Conservation (phyloP, 1,139 yeast genomes). For the Yamadazyma sp. region DNA sequence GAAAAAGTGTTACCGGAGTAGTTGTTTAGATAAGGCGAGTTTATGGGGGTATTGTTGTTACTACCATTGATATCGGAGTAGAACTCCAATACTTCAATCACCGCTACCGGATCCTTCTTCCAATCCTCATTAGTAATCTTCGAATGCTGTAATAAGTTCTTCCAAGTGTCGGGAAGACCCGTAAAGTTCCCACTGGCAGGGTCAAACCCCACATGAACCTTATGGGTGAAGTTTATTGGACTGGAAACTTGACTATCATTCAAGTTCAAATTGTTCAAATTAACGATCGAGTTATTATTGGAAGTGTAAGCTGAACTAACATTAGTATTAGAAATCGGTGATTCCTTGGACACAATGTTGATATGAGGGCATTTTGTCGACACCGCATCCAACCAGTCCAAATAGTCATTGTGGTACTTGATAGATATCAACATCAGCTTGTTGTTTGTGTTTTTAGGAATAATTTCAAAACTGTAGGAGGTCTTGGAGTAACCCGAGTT, state of each 20-base stretch:
- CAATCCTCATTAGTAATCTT: slow-evolving; percentile 81
- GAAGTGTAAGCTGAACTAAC: neutral
- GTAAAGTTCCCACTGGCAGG: slow-evolving; percentile 72
- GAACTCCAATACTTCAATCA: slow-evolving; percentile 89
- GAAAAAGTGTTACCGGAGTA: slow-evolving; percentile 10
- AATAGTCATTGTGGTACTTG: slow-evolving; percentile 75
- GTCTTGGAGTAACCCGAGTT: slow-evolving; percentile 55
- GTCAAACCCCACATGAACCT: slow-evolving; percentile 61
- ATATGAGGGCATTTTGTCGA: slow-evolving; percentile 79
- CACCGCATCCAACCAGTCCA: slow-evolving; percentile 91
- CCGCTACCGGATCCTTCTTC: slow-evolving; percentile 82
- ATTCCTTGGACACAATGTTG: slow-evolving; percentile 18
- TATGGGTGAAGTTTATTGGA: slow-evolving; percentile 78
- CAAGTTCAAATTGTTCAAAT: slow-evolving; percentile 5
- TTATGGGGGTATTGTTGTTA: slow-evolving; percentile 30
- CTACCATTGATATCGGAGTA: slow-evolving; percentile 52
- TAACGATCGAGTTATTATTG: slow-evolving; percentile 1
- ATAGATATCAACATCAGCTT: slow-evolving; percentile 75
- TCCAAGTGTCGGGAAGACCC: slow-evolving; percentile 81
- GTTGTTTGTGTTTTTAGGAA: slow-evolving; percentile 51
- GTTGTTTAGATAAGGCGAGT: slow-evolving; percentile 19
- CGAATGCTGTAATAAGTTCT: slow-evolving; percentile 68
- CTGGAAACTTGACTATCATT: slow-evolving; percentile 55
- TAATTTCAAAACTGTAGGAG: slow-evolving; percentile 73
- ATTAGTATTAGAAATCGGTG: slow-evolving; percentile 1